A percentile compares a stretch with the other conserved stretches of the same genome.
Evolutionary conservation across 2,329 filamentous ascomycete genomes (phyloP).

Genomic region (Colletotrichum trifolii): DNA sequence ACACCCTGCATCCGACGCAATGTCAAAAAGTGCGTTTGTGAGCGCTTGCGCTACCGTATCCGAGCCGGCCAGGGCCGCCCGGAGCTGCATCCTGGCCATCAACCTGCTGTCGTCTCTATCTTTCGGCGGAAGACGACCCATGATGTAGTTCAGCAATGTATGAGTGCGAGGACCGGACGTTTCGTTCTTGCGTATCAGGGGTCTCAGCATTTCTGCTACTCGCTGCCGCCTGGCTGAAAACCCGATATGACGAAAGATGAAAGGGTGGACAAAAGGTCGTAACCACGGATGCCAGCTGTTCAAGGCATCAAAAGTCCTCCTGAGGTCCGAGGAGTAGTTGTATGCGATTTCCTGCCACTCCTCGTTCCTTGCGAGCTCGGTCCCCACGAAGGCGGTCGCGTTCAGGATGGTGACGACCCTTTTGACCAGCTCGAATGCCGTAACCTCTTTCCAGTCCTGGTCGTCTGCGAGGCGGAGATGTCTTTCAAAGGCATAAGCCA

Average conservation of each 20-base stretch:
- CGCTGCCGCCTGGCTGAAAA: conserved; percentile 2
- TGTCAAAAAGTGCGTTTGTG: conserved; percentile 16
- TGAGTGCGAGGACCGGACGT: no score
- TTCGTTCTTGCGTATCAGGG: not conserved
- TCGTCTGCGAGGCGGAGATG: not conserved
- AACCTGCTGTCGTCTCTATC: not conserved
- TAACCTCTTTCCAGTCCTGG: conserved; percentile 4
- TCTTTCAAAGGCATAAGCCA: not conserved
- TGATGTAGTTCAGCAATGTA: conserved; percentile 1
- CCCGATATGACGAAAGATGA: conserved; percentile 8
- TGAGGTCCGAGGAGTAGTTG: conserved; percentile 9
- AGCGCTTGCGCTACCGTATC: conserved; percentile 19
- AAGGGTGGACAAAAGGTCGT: conserved; percentile 17
- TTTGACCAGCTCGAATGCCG: conserved; percentile 8
- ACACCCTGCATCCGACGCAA: conserved; percentile 1
- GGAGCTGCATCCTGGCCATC: conserved; percentile 11
- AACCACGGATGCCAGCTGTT: conserved; percentile 20
- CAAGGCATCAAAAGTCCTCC: conserved; percentile 10
- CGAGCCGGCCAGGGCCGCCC: conserved; percentile 11
- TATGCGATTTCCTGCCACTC: conserved; percentile 18
- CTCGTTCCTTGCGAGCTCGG: conserved; percentile 1
- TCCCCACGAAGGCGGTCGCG: conserved; percentile 14
- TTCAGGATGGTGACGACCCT: conserved; percentile 11
- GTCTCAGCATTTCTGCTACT: not conserved
- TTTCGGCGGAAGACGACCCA: not conserved